phyloP scores from a whole-genome alignment of 1,284 basidiomycete genomes.

The Phlebopus sp. region DNA sequence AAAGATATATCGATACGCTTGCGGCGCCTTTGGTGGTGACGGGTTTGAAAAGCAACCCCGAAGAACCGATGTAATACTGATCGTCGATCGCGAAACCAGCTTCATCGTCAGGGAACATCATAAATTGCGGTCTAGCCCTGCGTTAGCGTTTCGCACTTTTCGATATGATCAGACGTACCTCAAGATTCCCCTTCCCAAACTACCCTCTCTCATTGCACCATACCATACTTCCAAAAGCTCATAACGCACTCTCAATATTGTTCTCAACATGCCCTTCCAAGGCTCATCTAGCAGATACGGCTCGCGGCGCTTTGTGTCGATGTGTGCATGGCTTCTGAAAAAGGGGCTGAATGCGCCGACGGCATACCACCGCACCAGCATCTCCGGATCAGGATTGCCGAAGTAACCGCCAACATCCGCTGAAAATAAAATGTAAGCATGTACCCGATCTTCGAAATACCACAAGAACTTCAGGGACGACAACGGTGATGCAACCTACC shows the following conservation, averaged over 20 bases:
- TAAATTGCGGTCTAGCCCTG: conserved; percentile 81
- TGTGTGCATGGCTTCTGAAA: conserved; percentile 97
- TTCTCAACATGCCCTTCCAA: conserved; percentile 77
- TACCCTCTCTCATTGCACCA: conserved; percentile 89
- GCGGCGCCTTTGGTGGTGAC: conserved; percentile 76
- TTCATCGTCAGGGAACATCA: conserved; percentile 87
- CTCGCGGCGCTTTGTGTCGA: conserved; percentile 97
- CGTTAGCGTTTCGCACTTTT: neutral
- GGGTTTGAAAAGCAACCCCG: conserved; percentile 91
- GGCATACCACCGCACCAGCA: conserved; percentile 97
- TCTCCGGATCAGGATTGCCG: conserved; percentile 91
- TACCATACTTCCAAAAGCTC: conserved; percentile 93
- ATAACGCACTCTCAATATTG: conserved; percentile 84
- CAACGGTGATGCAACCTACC: conserved; percentile 48
- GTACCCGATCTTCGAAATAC: neutral
- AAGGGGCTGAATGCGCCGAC: conserved; percentile 95
- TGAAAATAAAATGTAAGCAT: conserved; percentile 33
- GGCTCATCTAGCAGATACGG: conserved; percentile 92
- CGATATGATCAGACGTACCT: conserved; percentile 43
- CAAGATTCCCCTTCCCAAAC: conserved; percentile 77
- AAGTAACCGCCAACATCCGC: conserved; percentile 99
- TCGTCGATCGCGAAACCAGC: conserved; percentile 88
- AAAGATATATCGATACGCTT: conserved; percentile 78
- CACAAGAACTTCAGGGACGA: neutral
- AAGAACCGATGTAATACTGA: conserved; percentile 90